phyloP scores from a whole-genome alignment of 2,329 filamentous ascomycete genomes.

The Claviceps paspali region DNA sequence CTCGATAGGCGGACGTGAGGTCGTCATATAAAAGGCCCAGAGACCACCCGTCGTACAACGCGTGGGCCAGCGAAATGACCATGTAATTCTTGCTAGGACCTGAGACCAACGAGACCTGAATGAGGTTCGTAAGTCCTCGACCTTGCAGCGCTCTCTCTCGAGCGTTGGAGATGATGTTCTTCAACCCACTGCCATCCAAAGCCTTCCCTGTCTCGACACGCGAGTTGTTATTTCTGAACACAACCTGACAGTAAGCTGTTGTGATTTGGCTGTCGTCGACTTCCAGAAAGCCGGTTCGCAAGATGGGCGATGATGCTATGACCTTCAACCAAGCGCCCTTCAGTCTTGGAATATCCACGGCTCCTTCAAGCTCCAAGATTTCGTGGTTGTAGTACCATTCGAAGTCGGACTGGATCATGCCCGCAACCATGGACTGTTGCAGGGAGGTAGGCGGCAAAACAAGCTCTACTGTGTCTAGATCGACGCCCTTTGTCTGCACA shows the following conservation, averaged over 20 bases:
- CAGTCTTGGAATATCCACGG: conserved; percentile 41
- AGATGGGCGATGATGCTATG: conserved; percentile 46
- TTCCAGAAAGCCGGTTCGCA: conserved; percentile 59
- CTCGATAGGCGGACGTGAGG: conserved; percentile 48
- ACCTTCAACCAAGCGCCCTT: conserved; percentile 46
- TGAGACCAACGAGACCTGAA: conserved; percentile 32
- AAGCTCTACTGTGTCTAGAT: conserved; percentile 31
- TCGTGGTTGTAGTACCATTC: conserved; percentile 77
- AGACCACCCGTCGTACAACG: conserved; percentile 82
- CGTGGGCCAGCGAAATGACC: conserved; percentile 64
- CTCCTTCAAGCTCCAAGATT: conserved; percentile 42
- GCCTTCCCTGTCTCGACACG: conserved; percentile 13
- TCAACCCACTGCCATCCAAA: conserved; percentile 18
- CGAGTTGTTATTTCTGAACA: conserved; percentile 16
- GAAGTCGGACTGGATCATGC: conserved; percentile 64
- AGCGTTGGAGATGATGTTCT: conserved; percentile 20
- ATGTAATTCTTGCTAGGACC: conserved; percentile 25
- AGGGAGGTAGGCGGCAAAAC: conserved; percentile 65
- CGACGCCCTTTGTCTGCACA: conserved; percentile 18
- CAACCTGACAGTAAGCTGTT: conserved; percentile 33
- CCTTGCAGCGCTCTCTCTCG: conserved; percentile 20
- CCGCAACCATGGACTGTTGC: conserved; percentile 74
- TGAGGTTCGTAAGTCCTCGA: conserved; percentile 23
- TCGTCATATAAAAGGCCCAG: conserved; percentile 59
- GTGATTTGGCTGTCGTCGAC: conserved; percentile 44